phyloP scores from a whole-genome alignment of 1,284 basidiomycete species.

The Heliocybe sulcata region DNA sequence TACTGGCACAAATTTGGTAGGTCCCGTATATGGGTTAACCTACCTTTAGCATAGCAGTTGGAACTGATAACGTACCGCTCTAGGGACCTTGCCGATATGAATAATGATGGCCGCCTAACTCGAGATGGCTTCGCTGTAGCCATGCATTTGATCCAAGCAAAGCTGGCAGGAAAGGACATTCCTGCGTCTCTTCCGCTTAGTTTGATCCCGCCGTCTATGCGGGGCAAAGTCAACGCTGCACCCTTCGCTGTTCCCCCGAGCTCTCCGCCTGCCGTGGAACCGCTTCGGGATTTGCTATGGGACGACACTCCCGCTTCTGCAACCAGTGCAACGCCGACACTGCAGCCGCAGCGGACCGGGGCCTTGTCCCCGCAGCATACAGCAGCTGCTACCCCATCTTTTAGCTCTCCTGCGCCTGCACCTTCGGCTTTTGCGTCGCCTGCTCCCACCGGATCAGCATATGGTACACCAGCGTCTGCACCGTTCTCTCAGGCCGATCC shows the following conservation, averaged over 20 bases:
- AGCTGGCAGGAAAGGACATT: slow-evolving; percentile 78
- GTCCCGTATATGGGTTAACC: slow-evolving; percentile 17
- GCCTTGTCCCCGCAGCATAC: slow-evolving; percentile 17
- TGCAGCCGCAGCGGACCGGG: slow-evolving; percentile 13
- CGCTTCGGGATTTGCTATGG: slow-evolving; percentile 41
- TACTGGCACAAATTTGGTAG: slow-evolving; percentile 89
- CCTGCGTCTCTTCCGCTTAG: slow-evolving; percentile 67
- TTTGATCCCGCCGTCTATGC: slow-evolving; percentile 79
- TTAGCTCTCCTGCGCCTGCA: slow-evolving; percentile 13
- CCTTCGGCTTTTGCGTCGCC: slow-evolving; percentile 35
- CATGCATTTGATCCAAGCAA: slow-evolving; percentile 90
- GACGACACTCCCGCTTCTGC: slow-evolving; percentile 62
- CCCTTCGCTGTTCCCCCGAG: slow-evolving; percentile 22
- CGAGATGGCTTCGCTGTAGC: slow-evolving; percentile 96
- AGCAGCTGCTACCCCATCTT: slow-evolving; percentile 15
- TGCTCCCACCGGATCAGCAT: too few species aligned
- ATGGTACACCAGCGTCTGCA: too few species aligned
- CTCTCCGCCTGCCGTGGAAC: slow-evolving; percentile 25
- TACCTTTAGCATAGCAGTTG: slow-evolving; percentile 4
- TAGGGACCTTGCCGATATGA: slow-evolving; percentile 93
- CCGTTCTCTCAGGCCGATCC: slow-evolving; percentile 6
- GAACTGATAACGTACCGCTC: slow-evolving; percentile 6
- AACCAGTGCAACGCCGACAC: slow-evolving; percentile 17
- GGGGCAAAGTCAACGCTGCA: slow-evolving; percentile 24
- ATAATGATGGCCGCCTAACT: slow-evolving; percentile 83